These are phyloP conservation scores for Cordia subcordata DNA, from an alignment of 257 asterid genomes.

Conservation along the genomic window DNA sequence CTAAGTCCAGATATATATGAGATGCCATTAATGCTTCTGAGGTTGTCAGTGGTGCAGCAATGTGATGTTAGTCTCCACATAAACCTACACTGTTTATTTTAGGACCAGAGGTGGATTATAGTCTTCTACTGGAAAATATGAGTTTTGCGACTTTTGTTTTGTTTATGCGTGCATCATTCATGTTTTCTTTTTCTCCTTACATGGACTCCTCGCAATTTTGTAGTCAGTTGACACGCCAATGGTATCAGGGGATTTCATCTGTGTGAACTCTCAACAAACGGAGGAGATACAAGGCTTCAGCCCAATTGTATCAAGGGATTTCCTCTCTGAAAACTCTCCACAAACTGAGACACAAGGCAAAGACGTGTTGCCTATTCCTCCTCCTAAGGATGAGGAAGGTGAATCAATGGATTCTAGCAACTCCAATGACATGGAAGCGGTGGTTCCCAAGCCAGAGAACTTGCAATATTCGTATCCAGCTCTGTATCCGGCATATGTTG, in stretches of 20 bases:
- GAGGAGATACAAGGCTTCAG: no score
- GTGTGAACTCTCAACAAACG: not conserved
- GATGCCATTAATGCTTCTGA: no score
- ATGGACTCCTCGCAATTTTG: constrained; percentile 11
- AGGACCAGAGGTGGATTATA: no score
- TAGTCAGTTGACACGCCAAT: constrained; percentile 58
- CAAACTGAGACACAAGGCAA: constrained; percentile 42
- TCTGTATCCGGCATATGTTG: constrained; percentile 73
- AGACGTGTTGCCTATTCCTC: constrained; percentile 35
- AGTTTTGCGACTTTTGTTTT: not conserved
- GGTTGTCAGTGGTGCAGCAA: no score
- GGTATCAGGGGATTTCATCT: constrained; percentile 57
- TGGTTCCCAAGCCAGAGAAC: constrained; percentile 20
- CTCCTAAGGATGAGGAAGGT: constrained; percentile 17
- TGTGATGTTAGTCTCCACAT: no score
- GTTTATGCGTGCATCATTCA: not conserved
- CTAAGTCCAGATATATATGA: no score
- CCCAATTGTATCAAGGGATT: no score
- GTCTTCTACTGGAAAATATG: no score
- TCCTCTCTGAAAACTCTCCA: no score
- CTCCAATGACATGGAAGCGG: no score
- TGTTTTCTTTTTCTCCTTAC: no score
- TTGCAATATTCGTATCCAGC: constrained; percentile 62
- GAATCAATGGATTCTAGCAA: constrained; percentile 72
- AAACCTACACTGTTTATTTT: no score